Percentiles rank a stretch among this genome's conserved stretches.
These are phyloP conservation scores for Cordyceps pruinosa DNA, from an alignment of 2,329 filamentous ascomycete species.

Conservation along the genomic window DNA sequence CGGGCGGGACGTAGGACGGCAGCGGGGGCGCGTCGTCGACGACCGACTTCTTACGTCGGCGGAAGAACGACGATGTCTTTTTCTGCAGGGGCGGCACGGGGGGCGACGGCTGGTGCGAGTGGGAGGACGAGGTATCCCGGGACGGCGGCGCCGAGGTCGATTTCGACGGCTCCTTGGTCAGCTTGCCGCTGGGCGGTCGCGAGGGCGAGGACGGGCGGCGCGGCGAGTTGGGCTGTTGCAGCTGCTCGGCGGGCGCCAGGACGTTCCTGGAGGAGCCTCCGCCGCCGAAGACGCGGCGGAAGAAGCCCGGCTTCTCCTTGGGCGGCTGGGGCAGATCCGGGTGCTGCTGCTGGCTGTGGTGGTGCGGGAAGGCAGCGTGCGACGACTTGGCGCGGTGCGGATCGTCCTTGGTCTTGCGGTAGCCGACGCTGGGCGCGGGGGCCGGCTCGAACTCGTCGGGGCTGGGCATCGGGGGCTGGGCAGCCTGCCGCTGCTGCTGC, in stretches of 20 bases:
- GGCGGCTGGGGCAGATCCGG: constrained; percentile 25
- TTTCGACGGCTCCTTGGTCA: constrained; percentile 28
- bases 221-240: not conserved
- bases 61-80: constrained; percentile 91
- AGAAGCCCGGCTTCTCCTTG: constrained; percentile 79
- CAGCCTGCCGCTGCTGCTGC: not conserved
- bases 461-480: constrained; percentile 22
- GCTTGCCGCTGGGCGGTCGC: not conserved
- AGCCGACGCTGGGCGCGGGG: constrained; percentile 51
- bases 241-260: constrained; percentile 21
- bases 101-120: constrained; percentile 38
- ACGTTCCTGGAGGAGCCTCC: constrained; percentile 58
- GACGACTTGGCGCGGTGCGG: constrained; percentile 19
- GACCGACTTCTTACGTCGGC: constrained; percentile 84
- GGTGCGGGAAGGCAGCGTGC: constrained; percentile 36
- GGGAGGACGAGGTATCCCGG: constrained; percentile 37
- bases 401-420: constrained; percentile 50
- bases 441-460: constrained; percentile 43
- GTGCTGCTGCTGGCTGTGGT: constrained; percentile 38
- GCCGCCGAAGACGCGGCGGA: constrained; percentile 78
- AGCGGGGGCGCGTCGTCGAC: constrained; percentile 62
- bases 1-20: constrained; percentile 37
- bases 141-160: constrained; percentile 41
- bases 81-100: constrained; percentile 56
- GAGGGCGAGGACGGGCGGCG: constrained; percentile 21